Percentiles rank a stretch among this genome's conserved stretches.
phyloP scores from a whole-genome alignment of 768 basidiomycete species.

The Strobilomyces echinocephalus region DNA sequence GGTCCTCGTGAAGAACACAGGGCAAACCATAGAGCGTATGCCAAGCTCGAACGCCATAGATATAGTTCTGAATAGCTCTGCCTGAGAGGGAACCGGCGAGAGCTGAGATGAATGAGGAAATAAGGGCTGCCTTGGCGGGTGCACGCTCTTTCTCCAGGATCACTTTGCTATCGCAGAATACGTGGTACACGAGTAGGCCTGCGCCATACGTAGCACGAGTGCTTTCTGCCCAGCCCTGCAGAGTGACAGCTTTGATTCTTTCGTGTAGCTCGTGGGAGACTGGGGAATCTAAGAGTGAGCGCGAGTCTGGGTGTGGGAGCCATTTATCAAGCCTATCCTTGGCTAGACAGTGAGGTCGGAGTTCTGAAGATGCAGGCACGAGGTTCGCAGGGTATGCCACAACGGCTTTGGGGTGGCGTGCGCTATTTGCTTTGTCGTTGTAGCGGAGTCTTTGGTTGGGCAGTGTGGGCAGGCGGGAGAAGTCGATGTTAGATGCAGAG shows the following conservation, averaged over 20 bases:
- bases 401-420: not conserved
- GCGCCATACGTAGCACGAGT: not conserved
- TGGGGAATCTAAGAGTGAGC: not conserved
- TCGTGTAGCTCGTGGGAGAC: not conserved
- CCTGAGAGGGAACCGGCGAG: not conserved
- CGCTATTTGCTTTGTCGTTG: not conserved
- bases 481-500: not conserved
- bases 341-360: slow-evolving; percentile 1
- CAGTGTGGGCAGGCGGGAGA: not conserved
- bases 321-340: not conserved
- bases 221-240: not conserved
- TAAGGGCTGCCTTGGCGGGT: accelerated
- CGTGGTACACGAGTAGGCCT: not conserved
- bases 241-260: not conserved
- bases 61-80: not conserved
- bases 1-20: not conserved
- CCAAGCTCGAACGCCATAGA: not conserved
- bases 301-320: not conserved
- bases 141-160: not conserved
- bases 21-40: not conserved
- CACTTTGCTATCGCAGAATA: not conserved
- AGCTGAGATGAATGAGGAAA: not conserved
- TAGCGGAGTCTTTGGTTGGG: not conserved
- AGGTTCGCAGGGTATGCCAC: not conserved
- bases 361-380: not conserved